Base-by-base conservation (phyloP, 73 alveolate species). In the Paramecium pentaurelia region DNA sequence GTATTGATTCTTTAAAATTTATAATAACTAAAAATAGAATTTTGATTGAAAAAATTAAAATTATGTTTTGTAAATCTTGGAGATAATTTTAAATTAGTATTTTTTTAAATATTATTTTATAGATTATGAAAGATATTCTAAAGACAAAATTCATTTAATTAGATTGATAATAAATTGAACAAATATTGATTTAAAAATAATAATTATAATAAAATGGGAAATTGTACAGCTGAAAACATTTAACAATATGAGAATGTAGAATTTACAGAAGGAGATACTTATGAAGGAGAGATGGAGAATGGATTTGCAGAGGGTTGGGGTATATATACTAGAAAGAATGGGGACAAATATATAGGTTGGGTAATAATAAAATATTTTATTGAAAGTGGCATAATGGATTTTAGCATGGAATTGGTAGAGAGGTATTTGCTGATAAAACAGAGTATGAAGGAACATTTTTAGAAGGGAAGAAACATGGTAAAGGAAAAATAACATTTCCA, bases 401-500 rank as follows among this genome's bases (percentile, higher is more conserved):
- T 54, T 18, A 54, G 70, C 93, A 86, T 86, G 93, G 93, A 3
- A 58, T 30, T 6, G 93, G 93, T 8, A 86, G 2, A 18, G 60
- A 86, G 14, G 16, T 86, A 16, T 86, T 80, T 80, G 42, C 68
- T 12, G 93, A 86, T 58, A 38, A 68, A 25, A 86, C 86, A 58
- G 40, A 37, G 16, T 86, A 86, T 73, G 71, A 86, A 2, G 93
- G 93, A 20, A 44, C 77, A 47, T 86, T 60, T 34, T 18, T 16
- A 38, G 28, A 14, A 70, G 93, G 93, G 1, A 64, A 87, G 80
- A 94, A 87, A 86, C 96, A 95, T 60, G 98, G 98, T 32, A 94
- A 94, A 40, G 98, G 98, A 2, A 85, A 58, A 6, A 93, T 93
- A 71, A 75, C 49, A 60, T 95, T 95, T 95, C 94, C 95, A 8